Conservation (phyloP, 176 grass and related monocot genomes). For the Cocos nucifera region DNA sequence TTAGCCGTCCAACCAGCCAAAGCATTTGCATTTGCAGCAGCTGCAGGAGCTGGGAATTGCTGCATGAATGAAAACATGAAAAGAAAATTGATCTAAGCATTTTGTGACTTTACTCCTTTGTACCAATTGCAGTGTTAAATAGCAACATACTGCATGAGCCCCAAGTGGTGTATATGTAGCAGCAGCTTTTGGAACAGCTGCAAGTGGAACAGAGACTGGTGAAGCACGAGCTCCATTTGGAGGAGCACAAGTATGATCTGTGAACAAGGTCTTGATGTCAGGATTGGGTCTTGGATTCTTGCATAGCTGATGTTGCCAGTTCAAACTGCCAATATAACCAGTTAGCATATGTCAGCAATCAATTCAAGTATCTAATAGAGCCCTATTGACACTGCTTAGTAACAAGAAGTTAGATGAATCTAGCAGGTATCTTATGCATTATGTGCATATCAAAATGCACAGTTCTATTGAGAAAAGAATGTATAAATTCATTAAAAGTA, state of each 20-base stretch:
- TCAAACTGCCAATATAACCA: conserved; percentile 53
- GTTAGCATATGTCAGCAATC: not conserved
- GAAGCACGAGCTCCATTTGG: conserved; percentile 69
- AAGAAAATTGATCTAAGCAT: too few species aligned
- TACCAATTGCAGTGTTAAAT: not conserved
- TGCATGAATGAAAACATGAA: conserved; percentile 4
- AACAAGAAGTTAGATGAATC: too few species aligned
- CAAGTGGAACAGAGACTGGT: conserved; percentile 68
- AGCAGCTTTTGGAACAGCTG: conserved; percentile 78
- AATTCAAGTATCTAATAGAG: too few species aligned
- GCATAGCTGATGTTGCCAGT: conserved; percentile 99
- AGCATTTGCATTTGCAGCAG: conserved; percentile 52
- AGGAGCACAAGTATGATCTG: conserved; percentile 68
- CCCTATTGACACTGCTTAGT: too few species aligned
- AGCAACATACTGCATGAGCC: conserved; percentile 53
- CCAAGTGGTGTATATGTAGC: conserved; percentile 54
- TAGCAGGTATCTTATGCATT: too few species aligned
- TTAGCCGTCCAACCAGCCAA: conserved; percentile 91
- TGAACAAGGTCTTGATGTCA: conserved; percentile 97
- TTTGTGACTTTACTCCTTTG: too few species aligned
- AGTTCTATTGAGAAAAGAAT: too few species aligned
- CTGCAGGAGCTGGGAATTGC: conserved; percentile 63
- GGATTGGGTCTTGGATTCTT: conserved; percentile 93
- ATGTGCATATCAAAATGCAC: too few species aligned
- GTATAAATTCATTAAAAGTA: too few species aligned